These are phyloP conservation scores for Ophiorrhiza pumila DNA, from an alignment of 257 asterid species.

Conservation along the genomic window DNA sequence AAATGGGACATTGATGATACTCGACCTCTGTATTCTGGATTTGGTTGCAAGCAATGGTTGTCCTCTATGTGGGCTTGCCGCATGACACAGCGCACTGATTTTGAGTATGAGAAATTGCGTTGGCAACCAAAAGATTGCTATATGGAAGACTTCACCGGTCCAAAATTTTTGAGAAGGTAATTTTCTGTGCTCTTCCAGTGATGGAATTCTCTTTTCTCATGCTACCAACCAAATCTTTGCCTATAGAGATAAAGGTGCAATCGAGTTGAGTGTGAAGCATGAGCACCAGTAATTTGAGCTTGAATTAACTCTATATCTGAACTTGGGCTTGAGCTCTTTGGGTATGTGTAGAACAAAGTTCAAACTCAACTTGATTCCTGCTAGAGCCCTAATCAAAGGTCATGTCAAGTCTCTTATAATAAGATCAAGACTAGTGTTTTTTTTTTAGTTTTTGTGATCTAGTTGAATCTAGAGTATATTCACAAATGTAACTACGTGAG, in stretches of 20 bases:
- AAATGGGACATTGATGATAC: conserved; percentile 69
- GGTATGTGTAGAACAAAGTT: not conserved
- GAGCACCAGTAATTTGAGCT: not conserved
- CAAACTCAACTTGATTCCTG: not conserved
- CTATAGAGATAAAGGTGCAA: not conserved
- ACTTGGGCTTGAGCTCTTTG: not conserved
- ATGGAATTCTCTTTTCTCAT: not conserved
- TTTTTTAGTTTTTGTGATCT: not conserved
- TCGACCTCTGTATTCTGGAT: conserved; percentile 80
- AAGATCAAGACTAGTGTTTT: not conserved
- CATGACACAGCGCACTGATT: conserved; percentile 79
- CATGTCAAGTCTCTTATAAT: not conserved
- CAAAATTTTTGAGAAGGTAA: conserved; percentile 49
- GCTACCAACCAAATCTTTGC: not conserved
- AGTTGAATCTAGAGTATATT: not conserved
- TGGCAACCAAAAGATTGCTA: conserved; percentile 78
- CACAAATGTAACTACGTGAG: not conserved
- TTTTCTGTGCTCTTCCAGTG: conserved; percentile 12
- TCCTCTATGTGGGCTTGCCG: conserved; percentile 98
- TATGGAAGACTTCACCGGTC: conserved; percentile 67
- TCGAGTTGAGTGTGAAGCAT: not conserved
- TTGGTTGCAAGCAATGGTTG: conserved; percentile 85
- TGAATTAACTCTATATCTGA: not conserved
- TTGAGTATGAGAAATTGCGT: conserved; percentile 76
- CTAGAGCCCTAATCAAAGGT: not conserved